These are phyloP conservation scores for Penicillium sp. DNA, from an alignment of 2,329 filamentous ascomycete genomes.

Conservation along the genomic window DNA sequence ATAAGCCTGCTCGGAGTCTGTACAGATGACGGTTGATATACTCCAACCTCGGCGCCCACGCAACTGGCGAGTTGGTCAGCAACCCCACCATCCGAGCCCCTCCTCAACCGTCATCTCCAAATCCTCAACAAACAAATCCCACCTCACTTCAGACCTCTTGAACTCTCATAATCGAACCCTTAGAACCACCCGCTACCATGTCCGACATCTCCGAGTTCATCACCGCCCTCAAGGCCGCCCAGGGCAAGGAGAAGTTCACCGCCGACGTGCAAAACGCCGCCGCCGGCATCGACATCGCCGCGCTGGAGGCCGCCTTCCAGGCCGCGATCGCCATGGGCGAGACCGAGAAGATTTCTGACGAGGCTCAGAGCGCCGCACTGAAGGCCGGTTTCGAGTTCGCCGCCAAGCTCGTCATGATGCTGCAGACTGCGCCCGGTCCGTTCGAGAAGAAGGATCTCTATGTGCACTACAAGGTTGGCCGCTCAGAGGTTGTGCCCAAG, in stretches of 20 bases:
- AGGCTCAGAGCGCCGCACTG: slow-evolving; percentile 16
- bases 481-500: slow-evolving; percentile 28
- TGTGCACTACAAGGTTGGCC: slow-evolving; percentile 41
- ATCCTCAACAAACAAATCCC: slow-evolving; percentile 12
- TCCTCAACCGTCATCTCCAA: slow-evolving; percentile 5
- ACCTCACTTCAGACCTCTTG: slow-evolving; percentile 13
- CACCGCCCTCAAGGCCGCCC: slow-evolving; percentile 26
- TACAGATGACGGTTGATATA: no score
- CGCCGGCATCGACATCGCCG: slow-evolving; percentile 23
- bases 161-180: background rate
- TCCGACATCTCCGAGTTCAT: slow-evolving; percentile 28
- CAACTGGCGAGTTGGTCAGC: no score
- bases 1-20: no score
- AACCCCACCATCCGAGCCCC: slow-evolving; percentile 2
- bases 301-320: slow-evolving; percentile 24
- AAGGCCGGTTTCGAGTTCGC: slow-evolving; percentile 33
- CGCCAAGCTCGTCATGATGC: slow-evolving; percentile 30
- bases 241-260: slow-evolving; percentile 29
- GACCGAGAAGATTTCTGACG: slow-evolving; percentile 16
- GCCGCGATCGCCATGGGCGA: slow-evolving; percentile 17
- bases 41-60: no score
- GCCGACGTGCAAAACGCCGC: slow-evolving; percentile 30
- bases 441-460: slow-evolving; percentile 36
- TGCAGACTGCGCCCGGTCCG: slow-evolving; percentile 23
- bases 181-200: slow-evolving; percentile 27